phyloP scores from a whole-genome alignment of 2,329 filamentous ascomycete genomes.

The Xylariaceae sp. region DNA sequence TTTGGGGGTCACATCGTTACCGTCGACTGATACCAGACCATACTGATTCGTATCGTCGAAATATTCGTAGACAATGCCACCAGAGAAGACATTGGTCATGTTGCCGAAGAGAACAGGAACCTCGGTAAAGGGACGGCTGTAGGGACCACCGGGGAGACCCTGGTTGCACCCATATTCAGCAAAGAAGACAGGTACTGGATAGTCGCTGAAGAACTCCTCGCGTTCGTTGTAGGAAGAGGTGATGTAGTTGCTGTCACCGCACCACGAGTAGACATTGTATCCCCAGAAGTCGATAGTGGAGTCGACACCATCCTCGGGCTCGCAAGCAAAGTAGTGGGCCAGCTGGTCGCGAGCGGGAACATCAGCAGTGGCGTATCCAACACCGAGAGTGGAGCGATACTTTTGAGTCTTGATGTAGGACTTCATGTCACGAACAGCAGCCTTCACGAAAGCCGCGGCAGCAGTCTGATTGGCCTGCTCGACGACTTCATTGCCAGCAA shows the following conservation, averaged over 20 bases:
- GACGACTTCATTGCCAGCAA: constrained; percentile 95
- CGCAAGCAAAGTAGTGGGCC: constrained; percentile 94
- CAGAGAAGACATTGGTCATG: constrained; percentile 87
- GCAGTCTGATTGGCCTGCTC: constrained; percentile 85
- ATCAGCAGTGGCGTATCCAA: constrained; percentile 96
- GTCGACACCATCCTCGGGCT: constrained; percentile 46
- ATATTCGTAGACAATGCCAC: constrained; percentile 99
- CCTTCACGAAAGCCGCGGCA: constrained; percentile 94
- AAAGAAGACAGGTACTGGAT: constrained; percentile 95
- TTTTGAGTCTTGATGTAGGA: constrained; percentile 79
- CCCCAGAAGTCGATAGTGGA: constrained; percentile 91
- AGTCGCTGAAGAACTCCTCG: constrained; percentile 81
- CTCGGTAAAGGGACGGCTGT: constrained; percentile 77
- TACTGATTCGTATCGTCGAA: constrained; percentile 89
- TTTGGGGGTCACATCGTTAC: constrained; percentile 60
- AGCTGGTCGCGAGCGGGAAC: constrained; percentile 74
- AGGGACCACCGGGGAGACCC: constrained; percentile 45
- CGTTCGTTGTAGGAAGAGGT: constrained; percentile 77
- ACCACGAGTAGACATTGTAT: constrained; percentile 99
- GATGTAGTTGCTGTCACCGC: constrained; percentile 74
- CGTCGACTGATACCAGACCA: constrained; percentile 65
- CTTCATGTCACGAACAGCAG: constrained; percentile 94
- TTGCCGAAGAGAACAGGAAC: constrained; percentile 74
- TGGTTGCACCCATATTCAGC: constrained; percentile 97
- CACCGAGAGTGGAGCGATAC: constrained; percentile 70